These are phyloP conservation scores for Evernia prunastri DNA, from an alignment of 495 filamentous ascomycete genomes.

Conservation along the genomic window DNA sequence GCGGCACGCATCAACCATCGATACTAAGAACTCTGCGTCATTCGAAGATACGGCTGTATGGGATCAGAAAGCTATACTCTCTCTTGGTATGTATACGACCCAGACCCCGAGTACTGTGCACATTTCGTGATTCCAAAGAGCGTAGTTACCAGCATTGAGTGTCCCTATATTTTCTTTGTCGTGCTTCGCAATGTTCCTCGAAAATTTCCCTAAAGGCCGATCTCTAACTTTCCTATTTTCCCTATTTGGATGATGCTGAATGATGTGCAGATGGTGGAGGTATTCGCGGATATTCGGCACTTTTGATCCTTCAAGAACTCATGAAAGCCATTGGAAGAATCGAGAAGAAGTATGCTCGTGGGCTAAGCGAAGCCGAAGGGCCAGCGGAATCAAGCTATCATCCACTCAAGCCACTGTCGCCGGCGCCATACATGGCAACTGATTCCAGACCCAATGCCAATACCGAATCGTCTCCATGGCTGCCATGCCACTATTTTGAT, in stretches of 20 bases:
- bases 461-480: constrained; percentile 19
- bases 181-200: not conserved
- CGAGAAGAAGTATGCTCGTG: constrained; percentile 2
- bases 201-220: not conserved
- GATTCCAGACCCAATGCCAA: not conserved
- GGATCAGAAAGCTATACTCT: constrained; percentile 23
- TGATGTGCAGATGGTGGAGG: constrained; percentile 25
- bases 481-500: constrained; percentile 31
- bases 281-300: constrained; percentile 27
- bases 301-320: constrained; percentile 26
- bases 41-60: constrained; percentile 21
- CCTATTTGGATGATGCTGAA: not conserved
- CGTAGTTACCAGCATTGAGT: not conserved
- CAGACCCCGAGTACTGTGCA: not conserved
- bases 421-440: not conserved
- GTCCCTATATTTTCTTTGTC: not conserved
- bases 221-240: not conserved
- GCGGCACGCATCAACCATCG: constrained; percentile 7
- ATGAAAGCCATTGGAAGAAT: constrained; percentile 24
- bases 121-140: not conserved
- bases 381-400: constrained; percentile 24
- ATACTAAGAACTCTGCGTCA: constrained; percentile 16
- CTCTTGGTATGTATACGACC: constrained; percentile 1
- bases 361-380: constrained; percentile 11
- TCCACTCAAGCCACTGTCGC: constrained; percentile 10